These are phyloP conservation scores for Sisymbrium altissimum DNA, from an alignment of 345 rosid species.

Conservation along the genomic window DNA sequence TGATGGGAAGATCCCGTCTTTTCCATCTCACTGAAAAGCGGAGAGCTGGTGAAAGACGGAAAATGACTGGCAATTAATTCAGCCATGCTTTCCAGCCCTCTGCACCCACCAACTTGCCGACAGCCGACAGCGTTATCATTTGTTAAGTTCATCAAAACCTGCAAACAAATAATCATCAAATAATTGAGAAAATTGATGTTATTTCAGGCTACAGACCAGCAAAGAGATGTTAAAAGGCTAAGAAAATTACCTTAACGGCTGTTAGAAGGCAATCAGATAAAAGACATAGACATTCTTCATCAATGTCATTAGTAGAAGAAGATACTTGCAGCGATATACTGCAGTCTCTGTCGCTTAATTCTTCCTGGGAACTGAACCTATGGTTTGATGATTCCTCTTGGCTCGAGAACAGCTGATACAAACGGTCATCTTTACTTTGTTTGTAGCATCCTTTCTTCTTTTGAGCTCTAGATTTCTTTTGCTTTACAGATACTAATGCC, in stretches of 20 bases:
- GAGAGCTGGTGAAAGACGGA: constrained; percentile 62
- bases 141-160: constrained; percentile 97
- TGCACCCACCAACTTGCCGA: constrained; percentile 80
- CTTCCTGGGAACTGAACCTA: constrained; percentile 39
- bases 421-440: constrained; percentile 41
- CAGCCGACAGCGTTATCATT: constrained; percentile 91
- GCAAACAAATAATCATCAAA: constrained; percentile 20
- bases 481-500: constrained; percentile 68
- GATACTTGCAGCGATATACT: constrained; percentile 42
- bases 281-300: constrained; percentile 59
- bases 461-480: constrained; percentile 42
- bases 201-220: background rate
- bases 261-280: constrained; percentile 89
- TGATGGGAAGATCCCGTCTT: constrained; percentile 35
- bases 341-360: constrained; percentile 41
- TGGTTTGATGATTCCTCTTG: constrained; percentile 53
- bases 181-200: background rate
- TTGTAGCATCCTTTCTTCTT: constrained; percentile 36
- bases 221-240: background rate
- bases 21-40: constrained; percentile 37
- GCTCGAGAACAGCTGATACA: constrained; percentile 39
- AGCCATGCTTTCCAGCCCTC: constrained; percentile 86
- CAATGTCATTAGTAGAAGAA: constrained; percentile 37
- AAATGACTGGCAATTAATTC: constrained; percentile 77
- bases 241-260: constrained; percentile 70